Evolutionary conservation across 2,329 filamentous ascomycete species (phyloP).

Genomic region (Colletotrichum sp.): DNA sequence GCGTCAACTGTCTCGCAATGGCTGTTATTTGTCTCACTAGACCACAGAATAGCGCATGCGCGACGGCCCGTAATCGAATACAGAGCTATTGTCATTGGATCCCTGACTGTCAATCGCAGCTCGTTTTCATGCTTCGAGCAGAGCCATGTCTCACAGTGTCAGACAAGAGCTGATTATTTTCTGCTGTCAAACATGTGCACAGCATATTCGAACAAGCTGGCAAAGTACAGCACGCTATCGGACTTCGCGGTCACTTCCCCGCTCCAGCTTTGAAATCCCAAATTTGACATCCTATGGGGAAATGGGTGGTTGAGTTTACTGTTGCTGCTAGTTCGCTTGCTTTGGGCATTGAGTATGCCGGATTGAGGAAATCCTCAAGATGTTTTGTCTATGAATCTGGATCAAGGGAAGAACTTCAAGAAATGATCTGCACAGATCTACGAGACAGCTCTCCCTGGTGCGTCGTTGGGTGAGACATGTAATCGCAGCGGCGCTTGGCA

Average conservation of each 20-base stretch:
- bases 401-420: not conserved
- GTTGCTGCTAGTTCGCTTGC: not conserved
- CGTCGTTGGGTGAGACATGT: constrained; percentile 5
- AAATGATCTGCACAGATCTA: not conserved
- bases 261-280: not conserved
- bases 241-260: not conserved
- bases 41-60: constrained; percentile 2
- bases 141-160: constrained; percentile 3
- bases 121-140: not conserved
- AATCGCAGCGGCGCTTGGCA: not conserved
- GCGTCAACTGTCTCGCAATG: not conserved
- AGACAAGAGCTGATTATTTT: not conserved
- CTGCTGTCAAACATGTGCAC: not conserved
- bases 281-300: too few relatives aligned
- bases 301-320: not conserved
- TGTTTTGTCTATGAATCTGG: not conserved
- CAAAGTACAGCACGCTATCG: not conserved
- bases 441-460: not conserved
- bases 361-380: not conserved
- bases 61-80: constrained; percentile 13
- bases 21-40: not conserved
- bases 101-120: not conserved
- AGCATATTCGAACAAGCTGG: not conserved
- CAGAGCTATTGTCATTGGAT: not conserved
- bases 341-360: not conserved